A percentile compares a stretch with the other conserved stretches of the same genome.
These are phyloP conservation scores for Straminergon stramineum DNA, from an alignment of 225 moss, liverwort and hornwort species.

Conservation along the genomic window DNA sequence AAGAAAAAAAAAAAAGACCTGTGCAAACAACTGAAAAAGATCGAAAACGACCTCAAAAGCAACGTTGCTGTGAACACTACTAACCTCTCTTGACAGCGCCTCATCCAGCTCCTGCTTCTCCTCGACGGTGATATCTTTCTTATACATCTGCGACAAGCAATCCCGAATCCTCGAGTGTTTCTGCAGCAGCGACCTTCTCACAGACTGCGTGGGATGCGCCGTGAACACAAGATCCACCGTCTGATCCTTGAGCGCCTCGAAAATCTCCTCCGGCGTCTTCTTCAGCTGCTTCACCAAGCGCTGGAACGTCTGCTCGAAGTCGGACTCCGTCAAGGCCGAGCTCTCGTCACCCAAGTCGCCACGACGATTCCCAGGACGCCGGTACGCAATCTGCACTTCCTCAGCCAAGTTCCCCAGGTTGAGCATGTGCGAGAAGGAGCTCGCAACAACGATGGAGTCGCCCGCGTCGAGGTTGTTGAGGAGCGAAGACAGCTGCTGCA, in stretches of 20 bases:
- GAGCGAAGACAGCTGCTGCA: constrained; percentile 26
- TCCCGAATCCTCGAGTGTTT: constrained; percentile 50
- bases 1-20: too few relatives aligned
- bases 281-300: constrained; percentile 46
- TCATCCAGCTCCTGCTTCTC: constrained; percentile 52
- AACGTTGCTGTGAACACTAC: not conserved
- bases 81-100: constrained; percentile 42
- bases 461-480: constrained; percentile 35
- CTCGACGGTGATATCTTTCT: constrained; percentile 29
- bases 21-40: not conserved
- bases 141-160: constrained; percentile 43
- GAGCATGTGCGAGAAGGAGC: constrained; percentile 66
- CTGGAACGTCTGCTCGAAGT: constrained; percentile 49
- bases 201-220: constrained; percentile 54
- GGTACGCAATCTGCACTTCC: constrained; percentile 58
- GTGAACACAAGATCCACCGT: constrained; percentile 50
- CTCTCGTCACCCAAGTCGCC: constrained; percentile 52
- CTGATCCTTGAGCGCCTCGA: constrained; percentile 47
- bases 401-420: constrained; percentile 58
- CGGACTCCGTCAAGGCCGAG: constrained; percentile 51
- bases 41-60: not conserved
- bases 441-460: constrained; percentile 44
- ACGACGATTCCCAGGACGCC: constrained; percentile 20
- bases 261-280: constrained; percentile 49
- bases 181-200: constrained; percentile 50